Evolutionary conservation across 129 eudicot species (phyloP).

Genomic region (Scalesia atractyloides): DNA sequence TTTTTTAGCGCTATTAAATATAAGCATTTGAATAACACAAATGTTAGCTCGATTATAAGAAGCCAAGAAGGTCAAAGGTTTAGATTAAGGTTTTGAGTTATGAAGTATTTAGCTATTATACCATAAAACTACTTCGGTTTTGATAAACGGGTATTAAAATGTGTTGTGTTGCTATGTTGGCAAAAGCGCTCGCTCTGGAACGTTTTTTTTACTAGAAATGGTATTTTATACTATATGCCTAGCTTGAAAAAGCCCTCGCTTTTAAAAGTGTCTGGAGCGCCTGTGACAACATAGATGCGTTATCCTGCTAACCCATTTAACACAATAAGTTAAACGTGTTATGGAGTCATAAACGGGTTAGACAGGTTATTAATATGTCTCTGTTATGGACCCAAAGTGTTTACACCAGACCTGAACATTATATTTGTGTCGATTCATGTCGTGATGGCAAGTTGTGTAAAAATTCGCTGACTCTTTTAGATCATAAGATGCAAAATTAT

Average conservation of each 20-base stretch:
- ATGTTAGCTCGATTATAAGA: too few species aligned
- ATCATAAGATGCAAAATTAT: conserved; percentile 10
- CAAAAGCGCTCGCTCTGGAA: too few species aligned
- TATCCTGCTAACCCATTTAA: background rate
- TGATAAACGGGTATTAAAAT: background rate
- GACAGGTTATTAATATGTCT: background rate
- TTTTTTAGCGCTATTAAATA: too few species aligned
- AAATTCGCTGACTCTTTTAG: background rate
- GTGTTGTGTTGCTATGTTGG: background rate
- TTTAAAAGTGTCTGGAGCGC: too few species aligned
- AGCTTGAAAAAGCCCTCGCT: too few species aligned
- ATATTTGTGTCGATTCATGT: background rate
- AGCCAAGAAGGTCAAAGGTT: too few species aligned
- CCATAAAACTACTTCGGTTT: background rate
- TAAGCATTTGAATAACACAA: too few species aligned
- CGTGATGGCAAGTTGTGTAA: background rate
- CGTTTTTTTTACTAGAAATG: too few species aligned
- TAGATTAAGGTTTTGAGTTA: too few species aligned
- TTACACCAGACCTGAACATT: background rate
- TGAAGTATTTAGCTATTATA: background rate
- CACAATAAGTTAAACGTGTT: too few species aligned
- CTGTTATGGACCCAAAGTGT: background rate
- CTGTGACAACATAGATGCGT: background rate
- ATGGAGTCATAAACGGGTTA: background rate
- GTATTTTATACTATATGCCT: too few species aligned